phyloP scores from a whole-genome alignment of 2,329 filamentous ascomycete species.

The Fusarium sp. region DNA sequence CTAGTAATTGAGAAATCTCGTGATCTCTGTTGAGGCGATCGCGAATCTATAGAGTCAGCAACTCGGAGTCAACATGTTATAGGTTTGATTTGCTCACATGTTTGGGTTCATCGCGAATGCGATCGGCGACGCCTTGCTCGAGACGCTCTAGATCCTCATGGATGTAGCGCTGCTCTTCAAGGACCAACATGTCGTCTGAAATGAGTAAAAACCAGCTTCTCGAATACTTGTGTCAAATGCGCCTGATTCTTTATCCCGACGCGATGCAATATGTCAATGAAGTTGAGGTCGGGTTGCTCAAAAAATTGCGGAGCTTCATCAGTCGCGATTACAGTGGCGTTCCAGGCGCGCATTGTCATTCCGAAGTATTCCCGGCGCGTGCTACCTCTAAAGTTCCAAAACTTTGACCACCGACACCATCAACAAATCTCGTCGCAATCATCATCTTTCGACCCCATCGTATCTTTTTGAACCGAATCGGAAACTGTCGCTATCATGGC shows the following conservation, averaged over 20 bases:
- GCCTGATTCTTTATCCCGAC: background rate
- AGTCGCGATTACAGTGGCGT: slow-evolving; percentile 45
- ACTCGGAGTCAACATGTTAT: background rate
- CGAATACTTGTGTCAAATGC: background rate
- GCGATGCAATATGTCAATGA: slow-evolving; percentile 9
- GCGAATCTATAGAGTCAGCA: slow-evolving; percentile 72
- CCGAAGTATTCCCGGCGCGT: slow-evolving; percentile 49
- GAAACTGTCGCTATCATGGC: slow-evolving; percentile 74
- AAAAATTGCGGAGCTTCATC: slow-evolving; percentile 45
- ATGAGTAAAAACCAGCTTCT: background rate
- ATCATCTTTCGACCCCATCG: background rate
- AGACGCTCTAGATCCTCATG: slow-evolving; percentile 97
- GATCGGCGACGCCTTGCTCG: slow-evolving; percentile 92
- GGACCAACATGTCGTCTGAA: slow-evolving; percentile 74
- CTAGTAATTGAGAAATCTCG: slow-evolving; percentile 87
- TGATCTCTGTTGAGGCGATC: slow-evolving; percentile 92
- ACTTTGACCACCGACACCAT: slow-evolving; percentile 38
- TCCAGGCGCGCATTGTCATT: slow-evolving; percentile 19
- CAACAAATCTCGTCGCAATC: slow-evolving; percentile 23
- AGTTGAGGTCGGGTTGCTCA: slow-evolving; percentile 31
- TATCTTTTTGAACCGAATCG: background rate
- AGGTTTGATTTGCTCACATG: slow-evolving; percentile 68
- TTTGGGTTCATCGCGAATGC: slow-evolving; percentile 87
- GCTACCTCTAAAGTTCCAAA: slow-evolving; percentile 42
- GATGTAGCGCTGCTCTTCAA: slow-evolving; percentile 93